phyloP scores from a whole-genome alignment of 495 filamentous ascomycete species.

The Penicillium nucicola region DNA sequence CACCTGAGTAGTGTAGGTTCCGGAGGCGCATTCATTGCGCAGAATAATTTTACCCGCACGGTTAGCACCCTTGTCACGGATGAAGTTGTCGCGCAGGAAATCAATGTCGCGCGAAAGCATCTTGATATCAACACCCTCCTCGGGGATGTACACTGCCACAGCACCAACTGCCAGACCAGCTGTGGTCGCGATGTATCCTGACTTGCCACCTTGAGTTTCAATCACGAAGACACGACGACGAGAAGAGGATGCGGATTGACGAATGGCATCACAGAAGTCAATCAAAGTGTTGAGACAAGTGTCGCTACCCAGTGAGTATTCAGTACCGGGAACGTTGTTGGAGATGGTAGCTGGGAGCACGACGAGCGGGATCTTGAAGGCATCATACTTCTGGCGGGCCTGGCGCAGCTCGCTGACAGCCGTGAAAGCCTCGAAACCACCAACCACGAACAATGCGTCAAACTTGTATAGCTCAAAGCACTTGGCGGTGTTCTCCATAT shows the following conservation, averaged over 20 bases:
- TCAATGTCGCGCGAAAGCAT: slow-evolving; percentile 92
- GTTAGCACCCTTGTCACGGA: slow-evolving; percentile 81
- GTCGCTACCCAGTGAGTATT: slow-evolving; percentile 95
- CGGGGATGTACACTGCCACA: slow-evolving; percentile 94
- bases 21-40: slow-evolving; percentile 87
- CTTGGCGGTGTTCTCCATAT: slow-evolving; percentile 76
- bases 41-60: slow-evolving; percentile 92
- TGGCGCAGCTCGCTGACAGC: slow-evolving; percentile 81
- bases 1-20: slow-evolving; percentile 85
- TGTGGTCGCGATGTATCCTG: slow-evolving; percentile 90
- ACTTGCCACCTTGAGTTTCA: slow-evolving; percentile 93
- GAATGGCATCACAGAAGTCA: slow-evolving; percentile 94
- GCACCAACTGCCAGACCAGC: slow-evolving; percentile 87
- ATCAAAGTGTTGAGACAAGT: slow-evolving; percentile 97
- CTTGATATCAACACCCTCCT: slow-evolving; percentile 90
- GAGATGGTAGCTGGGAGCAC: slow-evolving; percentile 95
- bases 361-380: slow-evolving; percentile 90
- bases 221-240: slow-evolving; percentile 94
- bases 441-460: slow-evolving; percentile 87
- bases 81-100: slow-evolving; percentile 82
- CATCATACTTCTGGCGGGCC: slow-evolving; percentile 71
- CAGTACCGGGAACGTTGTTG: slow-evolving; percentile 97
- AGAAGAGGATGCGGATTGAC: slow-evolving; percentile 91
- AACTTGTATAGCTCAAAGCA: slow-evolving; percentile 85
- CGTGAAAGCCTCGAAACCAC: slow-evolving; percentile 97